These are phyloP conservation scores for Collybiopsis luxurians DNA, from an alignment of 768 basidiomycete genomes.

Conservation along the genomic window DNA sequence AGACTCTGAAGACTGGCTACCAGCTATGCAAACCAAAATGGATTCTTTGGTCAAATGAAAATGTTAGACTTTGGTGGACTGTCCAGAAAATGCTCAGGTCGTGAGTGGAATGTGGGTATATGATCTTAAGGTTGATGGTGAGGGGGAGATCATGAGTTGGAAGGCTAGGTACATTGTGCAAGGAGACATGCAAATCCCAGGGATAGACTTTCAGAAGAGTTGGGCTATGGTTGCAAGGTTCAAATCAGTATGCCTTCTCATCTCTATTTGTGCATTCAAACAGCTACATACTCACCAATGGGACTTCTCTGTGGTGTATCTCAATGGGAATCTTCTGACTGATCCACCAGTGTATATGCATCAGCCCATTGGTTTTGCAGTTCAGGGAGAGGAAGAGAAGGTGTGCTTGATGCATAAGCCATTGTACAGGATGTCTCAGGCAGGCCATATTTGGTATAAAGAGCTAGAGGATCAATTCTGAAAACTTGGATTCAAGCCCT, in stretches of 20 bases:
- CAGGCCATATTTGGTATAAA: constrained; percentile 10
- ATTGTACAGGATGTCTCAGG: constrained; percentile 1
- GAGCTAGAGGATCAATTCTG: background rate
- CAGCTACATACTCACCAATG: constrained; percentile 5
- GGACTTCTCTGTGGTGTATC: constrained; percentile 15
- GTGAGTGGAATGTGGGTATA: constrained; percentile 22
- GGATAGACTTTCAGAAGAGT: constrained; percentile 21
- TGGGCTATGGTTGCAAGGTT: constrained; percentile 10
- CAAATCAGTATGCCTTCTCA: constrained; percentile 5
- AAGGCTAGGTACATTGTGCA: constrained; percentile 23
- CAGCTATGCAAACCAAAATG: background rate
- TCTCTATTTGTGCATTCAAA: constrained; percentile 12
- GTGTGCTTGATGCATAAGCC: background rate
- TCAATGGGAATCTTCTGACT: constrained; percentile 15
- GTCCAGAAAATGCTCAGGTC: background rate
- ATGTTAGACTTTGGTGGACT: background rate
- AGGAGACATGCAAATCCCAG: constrained; percentile 27
- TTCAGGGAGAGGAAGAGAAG: constrained; percentile 6
- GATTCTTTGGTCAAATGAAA: background rate
- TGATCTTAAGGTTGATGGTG: constrained; percentile 22
- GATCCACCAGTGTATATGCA: constrained; percentile 17
- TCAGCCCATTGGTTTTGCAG: constrained; percentile 16
- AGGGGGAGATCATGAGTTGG: constrained; percentile 19
- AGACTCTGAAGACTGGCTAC: background rate
- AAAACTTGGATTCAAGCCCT: background rate